Percentiles rank a stretch among this genome's conserved stretches.
phyloP scores from a whole-genome alignment of 352 stramenopile species.

The Globisporangium carolinianum region DNA sequence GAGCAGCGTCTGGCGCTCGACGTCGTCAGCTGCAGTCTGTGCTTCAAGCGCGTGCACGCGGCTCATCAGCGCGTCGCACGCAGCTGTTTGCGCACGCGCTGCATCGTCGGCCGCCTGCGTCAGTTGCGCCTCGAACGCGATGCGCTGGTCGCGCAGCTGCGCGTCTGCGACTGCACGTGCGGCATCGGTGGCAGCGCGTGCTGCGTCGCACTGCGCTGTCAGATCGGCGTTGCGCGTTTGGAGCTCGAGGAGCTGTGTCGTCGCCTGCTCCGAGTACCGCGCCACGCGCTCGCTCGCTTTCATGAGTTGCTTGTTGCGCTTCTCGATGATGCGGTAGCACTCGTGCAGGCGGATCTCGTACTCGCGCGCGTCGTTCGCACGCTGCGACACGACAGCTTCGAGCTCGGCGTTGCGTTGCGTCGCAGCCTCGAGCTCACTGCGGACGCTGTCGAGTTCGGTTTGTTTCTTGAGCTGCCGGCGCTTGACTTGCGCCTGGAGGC shows the following conservation, averaged over 20 bases:
- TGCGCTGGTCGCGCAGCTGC: constrained; percentile 24
- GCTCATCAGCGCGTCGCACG: constrained; percentile 21
- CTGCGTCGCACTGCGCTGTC: constrained; percentile 18
- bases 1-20: constrained; percentile 41
- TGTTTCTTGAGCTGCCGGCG: constrained; percentile 64
- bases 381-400: constrained; percentile 24
- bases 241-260: constrained; percentile 37
- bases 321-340: constrained; percentile 78
- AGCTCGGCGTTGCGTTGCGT: constrained; percentile 21
- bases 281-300: constrained; percentile 74
- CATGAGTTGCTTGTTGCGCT: constrained; percentile 81
- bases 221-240: constrained; percentile 31
- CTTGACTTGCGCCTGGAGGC: constrained; percentile 26
- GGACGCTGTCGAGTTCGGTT: constrained; percentile 47
- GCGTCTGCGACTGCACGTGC: constrained; percentile 10
- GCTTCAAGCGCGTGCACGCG: constrained; percentile 27
- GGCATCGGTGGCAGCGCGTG: constrained; percentile 16
- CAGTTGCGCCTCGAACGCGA: constrained; percentile 23
- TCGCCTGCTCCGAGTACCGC: constrained; percentile 54
- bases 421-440: not conserved
- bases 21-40: constrained; percentile 20
- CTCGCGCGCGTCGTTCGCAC: constrained; percentile 48
- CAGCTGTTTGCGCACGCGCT: constrained; percentile 17
- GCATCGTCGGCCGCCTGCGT: constrained; percentile 19
- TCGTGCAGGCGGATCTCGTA: constrained; percentile 67